Evolutionary conservation across 345 rosid genomes (phyloP), one percentile per base, ranked within the genome.

Genomic region (Dipteronia dyeriana): DNA sequence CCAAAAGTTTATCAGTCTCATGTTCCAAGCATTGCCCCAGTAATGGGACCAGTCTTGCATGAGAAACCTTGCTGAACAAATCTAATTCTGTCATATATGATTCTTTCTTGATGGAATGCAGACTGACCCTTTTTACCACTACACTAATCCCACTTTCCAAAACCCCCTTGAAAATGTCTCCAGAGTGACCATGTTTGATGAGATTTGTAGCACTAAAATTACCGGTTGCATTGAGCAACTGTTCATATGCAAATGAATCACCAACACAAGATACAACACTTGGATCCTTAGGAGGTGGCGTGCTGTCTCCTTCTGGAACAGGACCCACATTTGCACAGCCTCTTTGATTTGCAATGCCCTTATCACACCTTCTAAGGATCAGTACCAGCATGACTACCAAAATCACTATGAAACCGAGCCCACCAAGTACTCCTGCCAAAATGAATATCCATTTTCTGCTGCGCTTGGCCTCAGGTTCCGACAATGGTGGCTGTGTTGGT

Each of bases 131-230:
- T 81, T 96, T 96, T 49, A 96, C 84, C 25, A 88, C 90, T 0
- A 92, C 81, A 41, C 83, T 84, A 75, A 82, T 79, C 65, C 94
- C 94, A 67, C 77, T 88, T 73, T 86, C 98, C 75, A 92, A 74
- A 43, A 80, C 72, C 0, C 97, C 98, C 39, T 62, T 85, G 84
- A 85, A 96, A 41, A 94, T 82, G 85, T 91, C 98, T 29, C 99
- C 99, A 0, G 98, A 94, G 76, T 88, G 92, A 61, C 99, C 99
- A 76, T 85, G 85, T 84, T 92, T 94, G 65, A 96, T 88, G 79
- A 92, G 91, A 71, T 86, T 91, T 3, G 76, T 68, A 57, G 86
- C 94, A 20, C 79, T 79, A 76, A 96, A 96, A 53, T 88, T 83
- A 71, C 79, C 84, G 53, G 97, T 96, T 43, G 92, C 91, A 61